phyloP scores from a whole-genome alignment of 2,329 filamentous ascomycete genomes.

The Cytospora piceicola region DNA sequence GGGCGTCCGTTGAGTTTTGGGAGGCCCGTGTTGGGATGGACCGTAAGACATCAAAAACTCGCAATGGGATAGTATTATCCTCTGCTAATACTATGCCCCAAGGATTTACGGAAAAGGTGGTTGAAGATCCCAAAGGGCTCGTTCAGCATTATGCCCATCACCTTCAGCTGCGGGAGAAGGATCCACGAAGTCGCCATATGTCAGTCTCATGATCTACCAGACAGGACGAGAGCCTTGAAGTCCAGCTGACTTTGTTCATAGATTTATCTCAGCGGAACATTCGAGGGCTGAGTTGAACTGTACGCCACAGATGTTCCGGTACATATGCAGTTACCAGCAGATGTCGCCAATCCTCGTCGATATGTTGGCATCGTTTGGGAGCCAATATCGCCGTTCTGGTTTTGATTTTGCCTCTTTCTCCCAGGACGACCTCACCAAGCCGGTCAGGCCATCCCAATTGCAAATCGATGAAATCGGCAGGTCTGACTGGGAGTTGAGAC shows the following conservation, averaged over 20 bases:
- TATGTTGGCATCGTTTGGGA: conserved; percentile 49
- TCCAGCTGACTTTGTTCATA: background rate
- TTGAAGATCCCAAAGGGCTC: background rate
- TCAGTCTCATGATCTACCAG: background rate
- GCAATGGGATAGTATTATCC: background rate
- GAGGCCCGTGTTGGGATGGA: background rate
- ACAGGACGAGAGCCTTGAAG: too few species aligned
- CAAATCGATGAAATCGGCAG: conserved; percentile 1
- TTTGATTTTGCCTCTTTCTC: conserved; percentile 15
- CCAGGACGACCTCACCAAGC: conserved; percentile 1
- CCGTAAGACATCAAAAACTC: background rate
- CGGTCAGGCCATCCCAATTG: background rate
- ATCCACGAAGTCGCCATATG: conserved; percentile 11
- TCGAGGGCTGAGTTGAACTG: conserved; percentile 11
- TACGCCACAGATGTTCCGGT: conserved; percentile 13
- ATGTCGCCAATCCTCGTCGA: conserved; percentile 8
- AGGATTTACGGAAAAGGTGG: background rate
- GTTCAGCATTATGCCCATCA: background rate
- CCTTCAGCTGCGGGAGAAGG: background rate
- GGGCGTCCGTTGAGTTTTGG: conserved; percentile 4
- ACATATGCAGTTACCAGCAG: conserved; percentile 15
- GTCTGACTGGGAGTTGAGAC: conserved; percentile 11
- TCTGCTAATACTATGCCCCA: background rate
- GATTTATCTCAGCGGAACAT: conserved; percentile 8
- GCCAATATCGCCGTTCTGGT: conserved; percentile 43